Percentiles rank a stretch among this genome's conserved stretches.
These are phyloP conservation scores for Cyberlindnera xylosilytica DNA, from an alignment of 805 yeast genomes.

Conservation along the genomic window DNA sequence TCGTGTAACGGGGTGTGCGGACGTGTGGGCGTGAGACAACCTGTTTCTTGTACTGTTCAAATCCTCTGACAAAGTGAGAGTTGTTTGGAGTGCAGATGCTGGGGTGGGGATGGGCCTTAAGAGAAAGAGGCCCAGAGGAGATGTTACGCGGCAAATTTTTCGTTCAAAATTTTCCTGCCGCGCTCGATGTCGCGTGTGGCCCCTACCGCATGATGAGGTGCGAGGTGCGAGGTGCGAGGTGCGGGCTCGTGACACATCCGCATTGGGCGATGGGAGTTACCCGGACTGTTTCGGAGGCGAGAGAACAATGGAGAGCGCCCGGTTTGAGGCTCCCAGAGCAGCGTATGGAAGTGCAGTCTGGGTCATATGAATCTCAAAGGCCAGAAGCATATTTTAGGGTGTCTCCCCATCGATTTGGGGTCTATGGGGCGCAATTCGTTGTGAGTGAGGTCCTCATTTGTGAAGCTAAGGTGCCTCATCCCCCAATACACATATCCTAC, in stretches of 20 bases:
- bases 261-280: not conserved
- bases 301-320: too few relatives aligned
- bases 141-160: not conserved
- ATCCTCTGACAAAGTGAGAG: conserved; percentile 9
- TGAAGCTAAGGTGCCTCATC: too few relatives aligned
- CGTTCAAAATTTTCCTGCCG: not conserved
- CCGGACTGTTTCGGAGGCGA: not conserved
- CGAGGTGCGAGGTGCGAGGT: too few relatives aligned
- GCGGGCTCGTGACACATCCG: not conserved
- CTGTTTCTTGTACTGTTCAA: conserved; percentile 4
- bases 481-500: too few relatives aligned
- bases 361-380: too few relatives aligned
- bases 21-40: not conserved
- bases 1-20: not conserved
- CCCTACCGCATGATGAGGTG: not conserved
- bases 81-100: conserved; percentile 8
- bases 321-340: too few relatives aligned
- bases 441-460: too few relatives aligned
- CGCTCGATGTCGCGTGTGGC: not conserved
- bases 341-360: too few relatives aligned
- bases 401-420: too few relatives aligned
- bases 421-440: too few relatives aligned
- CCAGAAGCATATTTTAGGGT: too few relatives aligned
- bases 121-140: too few relatives aligned
- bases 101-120: not conserved